Base-by-base conservation (phyloP, 345 rosid species). In the Hibiscus tridactylites region DNA sequence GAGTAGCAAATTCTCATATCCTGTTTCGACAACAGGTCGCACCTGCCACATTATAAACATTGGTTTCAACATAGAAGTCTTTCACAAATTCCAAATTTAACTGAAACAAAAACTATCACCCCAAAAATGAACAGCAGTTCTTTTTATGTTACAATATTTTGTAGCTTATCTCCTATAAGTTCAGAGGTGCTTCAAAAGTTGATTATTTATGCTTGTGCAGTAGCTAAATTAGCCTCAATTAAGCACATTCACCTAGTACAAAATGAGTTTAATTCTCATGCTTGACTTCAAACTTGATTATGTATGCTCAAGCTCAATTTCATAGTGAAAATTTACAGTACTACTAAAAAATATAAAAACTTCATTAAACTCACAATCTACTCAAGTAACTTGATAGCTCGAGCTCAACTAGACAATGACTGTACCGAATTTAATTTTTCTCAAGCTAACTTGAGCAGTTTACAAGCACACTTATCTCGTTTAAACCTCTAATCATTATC, bases 11-110 rank as follows among this genome's bases (percentile, higher is more conserved):
- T 83, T 91, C 53, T 94, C 98, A 61, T 91, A 94, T 37, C 97
- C 97, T 71, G 96, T 94, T 83, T 91, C 98, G 72, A 94, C 95
- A 68, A 94, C 95, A n/a, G 96, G 97, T 66, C 97, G 85, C 63
- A 94, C 90, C 98, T 91, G 74, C 80, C 71, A 71, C n/a, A 76
- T 24, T 21, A 8, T 24, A 61, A 72, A 15, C 78, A 75, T 61
- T 29, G 57, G 70, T 33, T 60, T 71, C 67, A 60, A 59, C 39
- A 5, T 49, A 29, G 13, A 44, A 49, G 35, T 67, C 71, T 28
- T 67, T 49, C 58, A 67, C 7, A 49, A 67, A 49, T 49, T 49
- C 44, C 8, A 67, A 49, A 15, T 67, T 67, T 67, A 49, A 13
- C 71, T 49, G 1, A 49, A 50, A 9, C 71, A 29, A 49, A 4